Conservation (phyloP, 2,329 filamentous ascomycete genomes). For the Elsinoe batatas region DNA sequence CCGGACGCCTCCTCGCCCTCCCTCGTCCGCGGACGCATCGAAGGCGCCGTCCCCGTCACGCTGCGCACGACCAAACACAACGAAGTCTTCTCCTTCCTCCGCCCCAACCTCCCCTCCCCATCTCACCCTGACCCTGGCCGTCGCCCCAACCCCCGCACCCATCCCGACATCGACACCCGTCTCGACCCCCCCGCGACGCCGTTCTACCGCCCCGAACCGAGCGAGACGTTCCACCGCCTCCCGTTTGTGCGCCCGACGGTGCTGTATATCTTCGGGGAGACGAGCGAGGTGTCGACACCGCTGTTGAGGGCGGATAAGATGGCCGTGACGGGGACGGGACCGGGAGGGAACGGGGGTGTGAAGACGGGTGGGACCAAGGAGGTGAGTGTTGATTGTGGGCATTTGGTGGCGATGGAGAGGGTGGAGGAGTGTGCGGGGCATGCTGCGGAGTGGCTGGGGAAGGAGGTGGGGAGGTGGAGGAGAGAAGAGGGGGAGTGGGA, state of each 20-base stretch:
- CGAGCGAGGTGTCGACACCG: slow-evolving; percentile 47
- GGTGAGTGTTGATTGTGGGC: slow-evolving; percentile 53
- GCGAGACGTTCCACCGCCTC: slow-evolving; percentile 47
- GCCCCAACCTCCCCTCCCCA: slow-evolving; percentile 42
- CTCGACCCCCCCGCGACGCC: slow-evolving; percentile 33
- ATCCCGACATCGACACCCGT: slow-evolving; percentile 32
- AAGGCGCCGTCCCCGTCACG: slow-evolving; percentile 46
- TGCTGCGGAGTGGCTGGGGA: slow-evolving; percentile 28
- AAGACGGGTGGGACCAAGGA: slow-evolving; percentile 57
- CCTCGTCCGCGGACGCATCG: slow-evolving; percentile 14
- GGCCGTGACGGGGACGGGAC: slow-evolving; percentile 51
- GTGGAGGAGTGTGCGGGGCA: slow-evolving; percentile 56
- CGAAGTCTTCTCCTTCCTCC: slow-evolving; percentile 70
- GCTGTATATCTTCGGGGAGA: slow-evolving; percentile 59
- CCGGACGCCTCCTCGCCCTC: slow-evolving; percentile 28
- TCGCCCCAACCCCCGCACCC: slow-evolving; percentile 31
- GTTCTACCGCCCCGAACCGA: slow-evolving; percentile 59
- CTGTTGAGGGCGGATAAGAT: slow-evolving; percentile 50
- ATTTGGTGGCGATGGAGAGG: slow-evolving; percentile 76
- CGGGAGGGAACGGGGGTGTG: slow-evolving; percentile 57
- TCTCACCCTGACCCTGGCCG: slow-evolving; percentile 23
- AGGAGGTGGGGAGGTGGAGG: slow-evolving; percentile 28
- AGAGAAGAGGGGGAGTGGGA: slow-evolving; percentile 21
- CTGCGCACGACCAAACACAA: slow-evolving; percentile 78
- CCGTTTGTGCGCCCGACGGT: slow-evolving; percentile 53